Base-by-base conservation (phyloP, 2,329 filamentous ascomycete genomes). In the Neurospora sp. region DNA sequence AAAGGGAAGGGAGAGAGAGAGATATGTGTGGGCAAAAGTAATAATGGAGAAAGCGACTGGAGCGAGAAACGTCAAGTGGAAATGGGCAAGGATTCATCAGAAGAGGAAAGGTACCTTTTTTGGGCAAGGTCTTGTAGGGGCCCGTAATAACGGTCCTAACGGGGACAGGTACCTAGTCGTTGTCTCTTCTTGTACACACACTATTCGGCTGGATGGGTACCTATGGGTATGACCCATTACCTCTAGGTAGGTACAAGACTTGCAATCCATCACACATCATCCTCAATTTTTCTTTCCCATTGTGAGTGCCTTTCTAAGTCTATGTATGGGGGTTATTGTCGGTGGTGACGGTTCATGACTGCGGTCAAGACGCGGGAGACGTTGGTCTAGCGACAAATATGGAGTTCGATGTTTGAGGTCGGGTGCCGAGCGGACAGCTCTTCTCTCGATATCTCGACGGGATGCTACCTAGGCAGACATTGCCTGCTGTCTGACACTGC, bases 11-110 rank as follows among this genome's bases (percentile, higher is more conserved):
- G 72, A 73, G 69, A 68, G 70, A 69, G 68, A 68, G 70, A 68
- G 69, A 72, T 70, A 73, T 74, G 72, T 74, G 74, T 74, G 74
- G 74, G 74, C 70, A 71, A 75, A 73, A 69, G 73, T 71, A 75
- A 75, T 73, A 76, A 76, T 75, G 75, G 75, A 75, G 72, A 73
- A 73, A 68, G 52, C 52, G 52, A 62, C 52, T 62, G 69, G 71
- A 71, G 71, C 70, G 72, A 74, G 72, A 74, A 75, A 74, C 74
- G 74, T 74, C 74, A 73, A 76, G 74, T 74, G 72, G 70, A 70
- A 74, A 71, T 70, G 70, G 71, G 66, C 43, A 68, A 46, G 71
- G 66, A 67, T 67, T 68, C 52, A 62, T 39, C 52, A 38, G 17
- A 67, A 38, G 39, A 38, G 67, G 67, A 52, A 70, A 42, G 69